These are phyloP conservation scores for Pythium brachiatum DNA, from an alignment of 352 stramenopile species.

Conservation along the genomic window DNA sequence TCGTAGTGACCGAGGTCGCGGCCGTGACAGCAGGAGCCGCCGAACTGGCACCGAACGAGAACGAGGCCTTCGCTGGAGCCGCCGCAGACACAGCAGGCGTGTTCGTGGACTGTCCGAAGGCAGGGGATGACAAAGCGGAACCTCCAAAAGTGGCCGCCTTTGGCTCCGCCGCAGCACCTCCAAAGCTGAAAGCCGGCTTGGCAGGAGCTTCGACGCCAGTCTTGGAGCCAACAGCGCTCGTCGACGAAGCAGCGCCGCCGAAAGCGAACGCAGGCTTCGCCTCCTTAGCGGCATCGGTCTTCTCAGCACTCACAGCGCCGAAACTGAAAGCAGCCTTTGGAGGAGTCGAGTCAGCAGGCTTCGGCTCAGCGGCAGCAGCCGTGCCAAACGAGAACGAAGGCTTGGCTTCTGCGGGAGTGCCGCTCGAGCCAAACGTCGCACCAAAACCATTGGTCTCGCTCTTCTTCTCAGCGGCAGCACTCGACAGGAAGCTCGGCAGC, in stretches of 20 bases:
- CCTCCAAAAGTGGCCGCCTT: background rate
- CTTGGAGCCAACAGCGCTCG: background rate
- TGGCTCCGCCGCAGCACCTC: slow-evolving; percentile 1
- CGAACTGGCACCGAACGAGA: slow-evolving; percentile 19
- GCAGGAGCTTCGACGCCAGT: slow-evolving; percentile 4
- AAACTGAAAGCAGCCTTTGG: slow-evolving; percentile 31
- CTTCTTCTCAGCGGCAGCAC: slow-evolving; percentile 15
- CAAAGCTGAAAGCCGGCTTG: slow-evolving; percentile 43
- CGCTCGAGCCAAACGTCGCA: background rate
- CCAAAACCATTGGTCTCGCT: background rate
- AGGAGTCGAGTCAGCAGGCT: slow-evolving; percentile 8
- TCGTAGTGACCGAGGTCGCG: background rate
- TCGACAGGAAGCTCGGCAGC: slow-evolving; percentile 18
- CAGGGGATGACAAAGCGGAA: background rate
- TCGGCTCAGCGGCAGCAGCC: background rate
- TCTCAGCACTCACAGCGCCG: background rate
- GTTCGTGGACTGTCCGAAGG: background rate
- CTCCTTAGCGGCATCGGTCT: background rate
- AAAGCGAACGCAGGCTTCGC: slow-evolving; percentile 43
- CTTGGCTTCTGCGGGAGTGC: slow-evolving; percentile 1
- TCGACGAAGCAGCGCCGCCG: slow-evolving; percentile 24
- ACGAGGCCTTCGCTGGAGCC: slow-evolving; percentile 4
- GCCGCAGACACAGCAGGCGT: background rate
- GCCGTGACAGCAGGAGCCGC: background rate
- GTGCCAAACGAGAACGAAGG: slow-evolving; percentile 13